A percentile compares a stretch with the other conserved stretches of the same genome.
phyloP scores from a whole-genome alignment of 1,139 yeast genomes.

The Sugiyamaella neomexicana region DNA sequence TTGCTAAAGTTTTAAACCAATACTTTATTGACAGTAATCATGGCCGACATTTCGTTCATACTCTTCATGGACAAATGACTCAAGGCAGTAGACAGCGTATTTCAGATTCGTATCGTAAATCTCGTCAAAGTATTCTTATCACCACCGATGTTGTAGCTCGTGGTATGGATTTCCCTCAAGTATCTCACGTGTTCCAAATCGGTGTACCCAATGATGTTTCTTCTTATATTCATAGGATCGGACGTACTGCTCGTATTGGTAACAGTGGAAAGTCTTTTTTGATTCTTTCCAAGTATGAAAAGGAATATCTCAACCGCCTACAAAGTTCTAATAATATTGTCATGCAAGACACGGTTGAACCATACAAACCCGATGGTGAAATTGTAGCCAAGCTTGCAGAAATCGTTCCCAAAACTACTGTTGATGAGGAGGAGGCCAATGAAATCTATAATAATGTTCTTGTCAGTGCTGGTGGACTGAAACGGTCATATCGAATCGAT shows the following conservation, averaged over 20 bases:
- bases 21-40: conserved; percentile 25
- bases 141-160: conserved; percentile 96
- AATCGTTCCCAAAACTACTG: conserved; percentile 16
- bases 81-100: conserved; percentile 64
- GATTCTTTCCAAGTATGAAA: conserved; percentile 34
- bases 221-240: conserved; percentile 87
- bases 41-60: conserved; percentile 25
- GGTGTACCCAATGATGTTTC: conserved; percentile 73
- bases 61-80: conserved; percentile 69
- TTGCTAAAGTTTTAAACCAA: conserved; percentile 42
- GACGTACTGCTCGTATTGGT: conserved; percentile 97
- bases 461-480: conserved; percentile 18
- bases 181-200: conserved; percentile 76
- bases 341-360: conserved; percentile 22
- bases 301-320: conserved; percentile 29
- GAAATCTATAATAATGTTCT: conserved; percentile 22
- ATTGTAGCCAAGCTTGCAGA: conserved; percentile 18
- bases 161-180: conserved; percentile 91
- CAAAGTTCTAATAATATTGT: conserved; percentile 26
- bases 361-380: conserved; percentile 22
- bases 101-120: conserved; percentile 55
- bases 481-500: conserved; percentile 18
- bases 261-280: conserved; percentile 55
- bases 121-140: conserved; percentile 58
- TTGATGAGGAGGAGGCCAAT: conserved; percentile 23